Percentiles rank a stretch among this genome's conserved stretches.
Conservation (phyloP, 2,329 filamentous ascomycete genomes). For the Arthroderma sp. region DNA sequence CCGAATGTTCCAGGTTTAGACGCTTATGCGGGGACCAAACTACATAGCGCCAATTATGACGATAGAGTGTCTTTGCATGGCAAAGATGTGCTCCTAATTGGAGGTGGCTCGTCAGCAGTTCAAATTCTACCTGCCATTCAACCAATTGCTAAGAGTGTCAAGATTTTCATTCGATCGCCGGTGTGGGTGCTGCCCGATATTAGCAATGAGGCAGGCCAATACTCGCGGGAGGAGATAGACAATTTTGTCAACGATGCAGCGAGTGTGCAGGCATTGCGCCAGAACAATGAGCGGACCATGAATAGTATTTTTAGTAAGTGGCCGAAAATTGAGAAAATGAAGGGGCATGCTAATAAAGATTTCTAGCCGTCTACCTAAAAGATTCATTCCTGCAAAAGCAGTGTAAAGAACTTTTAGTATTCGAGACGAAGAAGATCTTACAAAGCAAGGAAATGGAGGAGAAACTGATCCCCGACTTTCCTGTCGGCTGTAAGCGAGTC, state of each 20-base stretch:
- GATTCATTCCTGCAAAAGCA: conserved; percentile 5
- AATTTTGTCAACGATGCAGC: conserved; percentile 18
- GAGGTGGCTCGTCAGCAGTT: conserved; percentile 25
- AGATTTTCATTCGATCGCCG: conserved; percentile 20
- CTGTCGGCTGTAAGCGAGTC: conserved; percentile 19
- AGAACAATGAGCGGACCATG: conserved; percentile 17
- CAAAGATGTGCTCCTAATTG: conserved; percentile 16
- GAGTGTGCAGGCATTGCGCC: conserved; percentile 15
- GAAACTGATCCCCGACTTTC: conserved; percentile 22
- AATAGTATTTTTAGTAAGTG: conserved; percentile 2
- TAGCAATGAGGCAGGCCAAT: conserved; percentile 11
- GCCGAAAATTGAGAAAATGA: conserved; percentile 17
- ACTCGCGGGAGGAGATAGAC: conserved; percentile 8
- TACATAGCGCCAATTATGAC: conserved; percentile 34
- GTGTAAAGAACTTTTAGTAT: not conserved
- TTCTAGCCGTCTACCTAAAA: conserved; percentile 11
- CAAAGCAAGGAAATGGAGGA: conserved; percentile 14
- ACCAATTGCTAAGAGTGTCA: conserved; percentile 14
- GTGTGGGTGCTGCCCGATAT: conserved; percentile 22
- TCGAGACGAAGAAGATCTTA: conserved; percentile 12
- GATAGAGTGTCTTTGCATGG: conserved; percentile 19
- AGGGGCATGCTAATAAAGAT: conserved; percentile 13
- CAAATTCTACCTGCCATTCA: conserved; percentile 27
- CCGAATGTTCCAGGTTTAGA: conserved; percentile 34
- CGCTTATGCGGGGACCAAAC: conserved; percentile 31